These are phyloP conservation scores for Aspergillus oerlinghausenensis DNA, from an alignment of 2,329 filamentous ascomycete genomes.

Conservation along the genomic window DNA sequence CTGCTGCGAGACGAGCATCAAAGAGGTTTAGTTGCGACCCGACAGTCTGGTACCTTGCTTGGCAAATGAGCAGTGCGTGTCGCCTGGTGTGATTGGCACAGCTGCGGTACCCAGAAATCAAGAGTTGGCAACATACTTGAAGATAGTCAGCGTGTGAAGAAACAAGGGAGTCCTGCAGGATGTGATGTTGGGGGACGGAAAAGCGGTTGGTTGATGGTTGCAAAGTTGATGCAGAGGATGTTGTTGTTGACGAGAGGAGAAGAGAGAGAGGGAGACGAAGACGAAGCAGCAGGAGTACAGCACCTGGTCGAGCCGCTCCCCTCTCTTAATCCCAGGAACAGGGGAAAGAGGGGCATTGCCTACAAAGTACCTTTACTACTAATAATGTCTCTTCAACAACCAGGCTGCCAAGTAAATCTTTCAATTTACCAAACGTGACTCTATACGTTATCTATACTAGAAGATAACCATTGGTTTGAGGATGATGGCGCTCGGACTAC, in stretches of 20 bases:
- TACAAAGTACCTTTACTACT: background rate
- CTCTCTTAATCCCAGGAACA: background rate
- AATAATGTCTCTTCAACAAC: no score
- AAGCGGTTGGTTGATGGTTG: background rate
- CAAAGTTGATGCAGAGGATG: background rate
- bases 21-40: constrained; percentile 28
- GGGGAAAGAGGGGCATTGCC: background rate
- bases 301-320: background rate
- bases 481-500: no score
- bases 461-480: no score
- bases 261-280: background rate
- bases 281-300: background rate
- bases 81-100: constrained; percentile 24
- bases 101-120: constrained; percentile 16
- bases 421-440: no score
- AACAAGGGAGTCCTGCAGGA: background rate
- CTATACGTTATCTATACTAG: background rate
- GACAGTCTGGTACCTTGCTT: constrained; percentile 30
- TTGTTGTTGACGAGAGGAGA: background rate
- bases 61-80: constrained; percentile 32
- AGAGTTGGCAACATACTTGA: constrained; percentile 3
- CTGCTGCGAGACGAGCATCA: constrained; percentile 10
- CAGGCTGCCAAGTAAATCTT: no score
- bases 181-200: background rate
- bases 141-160: constrained; percentile 1